phyloP scores from a whole-genome alignment of 805 yeast species.

The Pichia kluyveri region DNA sequence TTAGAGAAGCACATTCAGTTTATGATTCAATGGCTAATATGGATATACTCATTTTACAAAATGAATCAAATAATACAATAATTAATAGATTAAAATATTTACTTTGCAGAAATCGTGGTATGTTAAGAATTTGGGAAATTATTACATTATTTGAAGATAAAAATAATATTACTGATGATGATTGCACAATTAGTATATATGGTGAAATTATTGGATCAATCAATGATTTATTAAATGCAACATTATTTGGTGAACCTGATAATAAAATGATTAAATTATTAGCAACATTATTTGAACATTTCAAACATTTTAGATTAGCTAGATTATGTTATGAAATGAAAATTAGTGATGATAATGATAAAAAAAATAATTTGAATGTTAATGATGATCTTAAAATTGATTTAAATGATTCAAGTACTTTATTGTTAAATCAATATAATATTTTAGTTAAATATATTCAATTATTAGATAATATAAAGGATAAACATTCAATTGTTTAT shows the following conservation, averaged over 20 bases:
- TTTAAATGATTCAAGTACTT: slow-evolving; percentile 12
- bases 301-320: slow-evolving; percentile 40
- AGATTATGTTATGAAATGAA: slow-evolving; percentile 54
- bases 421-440: slow-evolving; percentile 25
- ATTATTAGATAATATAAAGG: slow-evolving; percentile 13
- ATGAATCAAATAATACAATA: slow-evolving; percentile 44
- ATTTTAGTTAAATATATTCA: slow-evolving; percentile 16
- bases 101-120: slow-evolving; percentile 74
- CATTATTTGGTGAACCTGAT: slow-evolving; percentile 64
- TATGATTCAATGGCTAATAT: slow-evolving; percentile 60
- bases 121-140: slow-evolving; percentile 41
- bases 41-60: slow-evolving; percentile 48
- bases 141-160: not conserved
- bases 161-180: not conserved
- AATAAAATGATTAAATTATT: slow-evolving; percentile 41
- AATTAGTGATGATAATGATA: slow-evolving; percentile 32
- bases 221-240: slow-evolving; percentile 57
- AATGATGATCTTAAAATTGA: slow-evolving; percentile 19
- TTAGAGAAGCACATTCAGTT: slow-evolving; percentile 38
- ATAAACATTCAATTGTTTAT: slow-evolving; percentile 9
- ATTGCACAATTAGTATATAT: slow-evolving; percentile 21
- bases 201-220: slow-evolving; percentile 22
- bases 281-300: slow-evolving; percentile 40
- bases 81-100: slow-evolving; percentile 68
- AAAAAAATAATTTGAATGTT: slow-evolving; percentile 17